These are phyloP conservation scores for Ceratocystis papillata DNA, from an alignment of 2,329 filamentous ascomycete genomes.

Conservation along the genomic window DNA sequence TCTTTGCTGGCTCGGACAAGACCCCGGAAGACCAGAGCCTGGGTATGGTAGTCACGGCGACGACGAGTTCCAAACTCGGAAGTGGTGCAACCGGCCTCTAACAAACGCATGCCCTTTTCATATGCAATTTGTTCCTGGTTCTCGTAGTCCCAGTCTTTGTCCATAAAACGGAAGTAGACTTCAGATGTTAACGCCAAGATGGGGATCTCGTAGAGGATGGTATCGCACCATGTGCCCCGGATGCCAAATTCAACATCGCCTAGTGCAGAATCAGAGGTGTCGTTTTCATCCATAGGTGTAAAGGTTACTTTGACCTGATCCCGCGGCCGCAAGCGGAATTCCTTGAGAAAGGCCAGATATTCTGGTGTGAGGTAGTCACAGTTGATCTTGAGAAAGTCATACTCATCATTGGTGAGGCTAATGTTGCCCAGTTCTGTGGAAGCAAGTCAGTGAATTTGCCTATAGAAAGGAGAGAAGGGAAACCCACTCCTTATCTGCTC, in stretches of 20 bases:
- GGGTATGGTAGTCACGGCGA: slow-evolving; percentile 86
- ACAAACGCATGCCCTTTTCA: slow-evolving; percentile 63
- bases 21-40: slow-evolving; percentile 81
- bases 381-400: slow-evolving; percentile 62
- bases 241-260: slow-evolving; percentile 70
- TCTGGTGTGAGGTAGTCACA: slow-evolving; percentile 69
- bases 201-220: slow-evolving; percentile 95
- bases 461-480: slow-evolving; percentile 3
- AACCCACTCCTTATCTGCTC: slow-evolving; percentile 67
- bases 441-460: slow-evolving; percentile 18
- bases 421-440: slow-evolving; percentile 67
- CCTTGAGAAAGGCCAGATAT: slow-evolving; percentile 71
- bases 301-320: slow-evolving; percentile 71
- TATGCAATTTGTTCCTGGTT: slow-evolving; percentile 79
- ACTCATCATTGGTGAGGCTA: slow-evolving; percentile 65
- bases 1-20: slow-evolving; percentile 69
- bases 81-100: slow-evolving; percentile 75
- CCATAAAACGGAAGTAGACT: slow-evolving; percentile 94
- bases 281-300: slow-evolving; percentile 43
- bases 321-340: slow-evolving; percentile 68
- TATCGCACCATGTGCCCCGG: slow-evolving; percentile 80
- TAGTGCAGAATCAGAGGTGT: slow-evolving; percentile 51
- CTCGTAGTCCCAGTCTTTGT: slow-evolving; percentile 81
- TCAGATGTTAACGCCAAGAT: slow-evolving; percentile 85
- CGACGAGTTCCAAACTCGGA: slow-evolving; percentile 90